Base-by-base conservation (phyloP, 2,329 filamentous ascomycete species). In the Metarhizium guizhouense region DNA sequence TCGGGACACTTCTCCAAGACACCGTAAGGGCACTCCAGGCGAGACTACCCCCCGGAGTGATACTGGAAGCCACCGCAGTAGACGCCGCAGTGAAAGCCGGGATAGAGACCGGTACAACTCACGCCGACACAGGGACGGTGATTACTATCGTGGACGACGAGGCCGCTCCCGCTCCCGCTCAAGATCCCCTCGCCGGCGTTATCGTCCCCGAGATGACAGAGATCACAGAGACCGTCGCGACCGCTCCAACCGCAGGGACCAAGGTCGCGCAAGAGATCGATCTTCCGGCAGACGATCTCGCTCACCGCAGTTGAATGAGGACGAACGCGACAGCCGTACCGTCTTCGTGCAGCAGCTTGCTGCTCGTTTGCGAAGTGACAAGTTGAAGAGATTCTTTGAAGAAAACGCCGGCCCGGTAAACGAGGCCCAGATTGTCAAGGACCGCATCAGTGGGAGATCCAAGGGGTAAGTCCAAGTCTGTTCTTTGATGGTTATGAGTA, bases 291-390 rank as follows among this genome's bases (percentile, higher is more conserved):
- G 60, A 70, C 43, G 76, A 70, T 64, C 72, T 72, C 63, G 80
- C 56, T 85, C 87, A 54, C 87, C 90, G 32, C 85, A 88, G 67
- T 83, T 88, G 58, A 96, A 88, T 65, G 92, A 96, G 71, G 94
- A 97, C 74, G 94, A 99, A 74, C 88, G 93, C 68, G 94, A 99
- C 75, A 87, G 90, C 65, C 88, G 94, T 66, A 99, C 95, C 57
- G 90, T 99, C 57, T 99, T 99, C 70, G 94, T 99, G 55, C 94
- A 99, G 77, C 94, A 99, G 74, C 87, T 99, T 68, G 94, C 94
- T 63, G 92, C 92, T 63, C 89, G 94, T 67, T 81, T 97, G 61
- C 86, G 93, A 64, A 96, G 90, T 55, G 91, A 90, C 67, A 91
- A 97, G 72, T 80, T 99, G 60, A 93, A 95, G 71, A 83, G 86